These are phyloP conservation scores for Hygrophila difformis DNA, from an alignment of 257 asterid genomes.

Conservation along the genomic window DNA sequence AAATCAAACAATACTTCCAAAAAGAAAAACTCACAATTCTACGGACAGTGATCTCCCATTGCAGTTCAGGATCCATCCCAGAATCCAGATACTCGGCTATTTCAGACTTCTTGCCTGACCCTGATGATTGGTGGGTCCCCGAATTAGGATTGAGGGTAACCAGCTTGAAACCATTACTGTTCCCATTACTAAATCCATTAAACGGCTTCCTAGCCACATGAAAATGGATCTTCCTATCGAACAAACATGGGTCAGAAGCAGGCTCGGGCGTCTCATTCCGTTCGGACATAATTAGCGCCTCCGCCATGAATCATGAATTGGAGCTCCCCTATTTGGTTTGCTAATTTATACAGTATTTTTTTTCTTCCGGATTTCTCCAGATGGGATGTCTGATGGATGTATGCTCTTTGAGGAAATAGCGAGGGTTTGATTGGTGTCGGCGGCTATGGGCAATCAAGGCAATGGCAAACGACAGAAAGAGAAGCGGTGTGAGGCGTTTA, in stretches of 20 bases:
- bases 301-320: conserved; percentile 19
- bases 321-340: background rate
- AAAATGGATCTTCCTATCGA: conserved; percentile 69
- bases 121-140: conserved; percentile 19
- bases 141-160: conserved; percentile 63
- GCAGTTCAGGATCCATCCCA: conserved; percentile 75
- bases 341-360: no score
- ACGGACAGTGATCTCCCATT: conserved; percentile 58
- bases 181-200: conserved; percentile 43
- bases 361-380: background rate
- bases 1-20: background rate
- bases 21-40: conserved; percentile 63
- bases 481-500: no score
- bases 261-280: conserved; percentile 15
- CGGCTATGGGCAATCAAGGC: background rate
- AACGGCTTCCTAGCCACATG: conserved; percentile 54
- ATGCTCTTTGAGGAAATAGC: background rate
- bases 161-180: conserved; percentile 66
- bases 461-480: no score
- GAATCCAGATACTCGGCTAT: conserved; percentile 26
- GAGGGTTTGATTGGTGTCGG: background rate
- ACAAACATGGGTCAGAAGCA: conserved; percentile 26
- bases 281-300: conserved; percentile 20
- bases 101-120: conserved; percentile 22
- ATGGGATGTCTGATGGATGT: background rate